phyloP scores from a whole-genome alignment of 2,329 filamentous ascomycete genomes.

The Penicillium decumbens region DNA sequence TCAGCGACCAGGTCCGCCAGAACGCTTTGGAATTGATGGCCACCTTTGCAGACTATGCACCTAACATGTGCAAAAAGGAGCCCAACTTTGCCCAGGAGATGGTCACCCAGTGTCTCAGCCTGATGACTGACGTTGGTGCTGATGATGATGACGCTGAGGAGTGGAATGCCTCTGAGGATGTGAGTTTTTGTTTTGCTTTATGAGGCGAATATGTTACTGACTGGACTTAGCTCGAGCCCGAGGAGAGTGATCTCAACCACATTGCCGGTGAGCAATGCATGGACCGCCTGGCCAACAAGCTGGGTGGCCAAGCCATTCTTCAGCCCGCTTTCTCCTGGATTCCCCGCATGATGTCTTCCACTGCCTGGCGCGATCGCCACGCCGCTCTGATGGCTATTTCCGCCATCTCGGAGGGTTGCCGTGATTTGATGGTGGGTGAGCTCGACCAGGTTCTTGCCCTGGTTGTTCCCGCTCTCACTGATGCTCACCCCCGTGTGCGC shows the following conservation, averaged over 20 bases:
- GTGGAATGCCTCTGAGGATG: conserved; percentile 89
- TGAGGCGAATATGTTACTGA: conserved; percentile 19
- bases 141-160: conserved; percentile 94
- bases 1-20: conserved; percentile 83
- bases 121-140: conserved; percentile 94
- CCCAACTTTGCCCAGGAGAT: conserved; percentile 87
- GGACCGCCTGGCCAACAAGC: conserved; percentile 94
- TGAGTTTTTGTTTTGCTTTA: conserved; percentile 42
- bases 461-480: conserved; percentile 85
- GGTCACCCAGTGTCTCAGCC: conserved; percentile 94
- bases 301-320: conserved; percentile 87
- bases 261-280: conserved; percentile 97
- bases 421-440: conserved; percentile 92
- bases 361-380: conserved; percentile 90
- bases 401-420: conserved; percentile 94
- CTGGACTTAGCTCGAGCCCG: conserved; percentile 67
- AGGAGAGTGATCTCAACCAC: conserved; percentile 95
- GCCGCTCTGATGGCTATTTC: conserved; percentile 98
- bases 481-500: conserved; percentile 86
- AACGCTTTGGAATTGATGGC: conserved; percentile 97
- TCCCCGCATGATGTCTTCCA: conserved; percentile 93
- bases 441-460: conserved; percentile 89
- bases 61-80: conserved; percentile 93
- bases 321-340: conserved; percentile 96
- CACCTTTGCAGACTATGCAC: conserved; percentile 92